phyloP scores from a whole-genome alignment of 192 early-diverging fungal species.

The Gaertneriomyces sp. region DNA sequence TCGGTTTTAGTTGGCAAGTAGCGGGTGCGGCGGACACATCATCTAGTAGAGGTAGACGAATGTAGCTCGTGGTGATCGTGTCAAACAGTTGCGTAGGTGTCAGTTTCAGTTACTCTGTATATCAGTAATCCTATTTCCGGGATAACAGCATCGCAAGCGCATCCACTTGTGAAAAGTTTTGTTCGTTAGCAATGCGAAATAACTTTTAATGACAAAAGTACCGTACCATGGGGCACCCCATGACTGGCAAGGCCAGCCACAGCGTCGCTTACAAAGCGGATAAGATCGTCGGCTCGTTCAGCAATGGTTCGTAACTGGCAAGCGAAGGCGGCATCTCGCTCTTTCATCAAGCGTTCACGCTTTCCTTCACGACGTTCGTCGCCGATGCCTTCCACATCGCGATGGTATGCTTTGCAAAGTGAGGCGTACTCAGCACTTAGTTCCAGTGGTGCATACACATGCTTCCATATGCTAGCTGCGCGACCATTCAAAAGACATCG shows the following conservation, averaged over 20 bases:
- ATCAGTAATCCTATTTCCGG: too few species aligned
- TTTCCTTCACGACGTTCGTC: not conserved
- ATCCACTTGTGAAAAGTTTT: too few species aligned
- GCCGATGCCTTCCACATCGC: not conserved
- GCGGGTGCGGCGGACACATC: too few species aligned
- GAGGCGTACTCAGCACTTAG: slow-evolving; percentile 8
- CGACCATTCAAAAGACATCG: slow-evolving; percentile 15
- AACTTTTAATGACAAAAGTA: not conserved
- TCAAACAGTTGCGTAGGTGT: too few species aligned
- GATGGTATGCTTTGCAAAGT: slow-evolving; percentile 6
- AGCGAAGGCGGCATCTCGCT: slow-evolving; percentile 3
- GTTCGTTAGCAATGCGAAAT: too few species aligned
- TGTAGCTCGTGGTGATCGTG: too few species aligned
- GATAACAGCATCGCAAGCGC: too few species aligned
- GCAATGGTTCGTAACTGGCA: slow-evolving; percentile 1
- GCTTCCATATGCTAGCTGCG: slow-evolving; percentile 16
- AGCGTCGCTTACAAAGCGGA: slow-evolving; percentile 7
- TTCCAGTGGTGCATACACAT: slow-evolving; percentile 7
- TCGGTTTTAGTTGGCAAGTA: not conserved
- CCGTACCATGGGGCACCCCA: slow-evolving; percentile 21
- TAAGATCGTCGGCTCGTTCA: not conserved
- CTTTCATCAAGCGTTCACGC: not conserved
- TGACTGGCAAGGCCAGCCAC: slow-evolving; percentile 24
- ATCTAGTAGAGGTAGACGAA: too few species aligned
- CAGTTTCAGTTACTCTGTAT: too few species aligned